These are phyloP conservation scores for Solanum chilense DNA, from an alignment of 257 asterid species.

Conservation along the genomic window DNA sequence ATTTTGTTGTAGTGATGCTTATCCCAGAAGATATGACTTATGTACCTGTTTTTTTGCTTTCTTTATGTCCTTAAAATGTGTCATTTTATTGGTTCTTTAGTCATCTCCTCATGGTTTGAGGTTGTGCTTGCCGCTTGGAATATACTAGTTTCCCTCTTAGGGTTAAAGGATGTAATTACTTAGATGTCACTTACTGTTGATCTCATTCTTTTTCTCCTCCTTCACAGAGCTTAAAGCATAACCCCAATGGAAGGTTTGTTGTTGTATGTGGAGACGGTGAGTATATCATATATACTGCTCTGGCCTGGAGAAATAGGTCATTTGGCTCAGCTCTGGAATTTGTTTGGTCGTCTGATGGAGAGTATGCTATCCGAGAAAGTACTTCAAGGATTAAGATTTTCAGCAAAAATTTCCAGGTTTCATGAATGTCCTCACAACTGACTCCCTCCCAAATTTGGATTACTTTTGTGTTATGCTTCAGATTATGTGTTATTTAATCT, in stretches of 20 bases:
- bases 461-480: neutral
- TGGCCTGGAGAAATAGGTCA: conserved; percentile 98
- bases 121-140: neutral
- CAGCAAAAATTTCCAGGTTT: conserved; percentile 72
- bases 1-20: neutral
- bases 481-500: neutral
- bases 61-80: neutral
- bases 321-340: conserved; percentile 92
- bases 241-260: conserved; percentile 95
- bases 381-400: conserved; percentile 82
- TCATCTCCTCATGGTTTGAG: neutral
- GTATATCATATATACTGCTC: conserved; percentile 86
- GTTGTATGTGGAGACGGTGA: conserved; percentile 99
- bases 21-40: neutral
- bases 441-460: neutral
- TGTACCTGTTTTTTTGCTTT: neutral
- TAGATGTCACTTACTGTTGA: neutral
- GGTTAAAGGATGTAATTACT: neutral
- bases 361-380: conserved; percentile 96
- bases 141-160: neutral
- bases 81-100: neutral
- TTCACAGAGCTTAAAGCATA: conserved; percentile 87
- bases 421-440: neutral
- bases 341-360: conserved; percentile 98
- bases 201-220: neutral